Evolutionary conservation across 2,329 filamentous ascomycete species (phyloP).

Genomic region (Thielaviopsis euricoi): DNA sequence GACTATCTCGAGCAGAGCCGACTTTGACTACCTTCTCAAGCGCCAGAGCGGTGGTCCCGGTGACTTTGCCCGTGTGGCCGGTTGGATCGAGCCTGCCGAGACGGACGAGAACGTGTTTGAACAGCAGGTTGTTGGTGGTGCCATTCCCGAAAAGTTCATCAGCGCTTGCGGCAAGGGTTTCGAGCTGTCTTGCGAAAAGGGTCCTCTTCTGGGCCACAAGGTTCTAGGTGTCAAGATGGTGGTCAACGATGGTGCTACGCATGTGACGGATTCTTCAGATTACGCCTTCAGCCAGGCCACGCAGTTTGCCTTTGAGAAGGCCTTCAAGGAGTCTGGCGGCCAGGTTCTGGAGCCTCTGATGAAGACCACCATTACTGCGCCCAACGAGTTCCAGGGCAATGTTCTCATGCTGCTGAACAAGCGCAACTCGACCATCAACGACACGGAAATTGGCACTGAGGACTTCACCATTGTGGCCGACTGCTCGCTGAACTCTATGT

Average conservation of each 20-base stretch:
- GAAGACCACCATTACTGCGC: slow-evolving; percentile 94
- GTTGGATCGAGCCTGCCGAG: slow-evolving; percentile 76
- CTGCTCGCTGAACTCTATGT: slow-evolving; percentile 93
- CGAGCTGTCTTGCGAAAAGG: slow-evolving; percentile 63
- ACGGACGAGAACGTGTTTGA: slow-evolving; percentile 63
- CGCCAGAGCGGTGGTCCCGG: slow-evolving; percentile 92
- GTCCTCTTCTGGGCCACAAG: slow-evolving; percentile 80
- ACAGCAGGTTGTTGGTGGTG: slow-evolving; percentile 72
- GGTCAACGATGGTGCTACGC: slow-evolving; percentile 88
- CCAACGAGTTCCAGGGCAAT: slow-evolving; percentile 93
- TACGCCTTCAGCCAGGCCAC: slow-evolving; percentile 90
- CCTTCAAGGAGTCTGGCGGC: slow-evolving; percentile 65
- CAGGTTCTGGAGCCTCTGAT: slow-evolving; percentile 88
- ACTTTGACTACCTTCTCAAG: slow-evolving; percentile 87
- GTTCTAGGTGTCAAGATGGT: slow-evolving; percentile 85
- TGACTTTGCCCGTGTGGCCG: slow-evolving; percentile 84
- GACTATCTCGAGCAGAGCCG: slow-evolving; percentile 63
- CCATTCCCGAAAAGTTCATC: slow-evolving; percentile 90
- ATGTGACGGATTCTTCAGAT: slow-evolving; percentile 96
- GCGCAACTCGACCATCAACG: slow-evolving; percentile 83
- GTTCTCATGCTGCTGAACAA: slow-evolving; percentile 94
- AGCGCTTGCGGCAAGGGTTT: slow-evolving; percentile 94
- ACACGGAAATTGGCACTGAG: slow-evolving; percentile 84
- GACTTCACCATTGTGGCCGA: slow-evolving; percentile 89
- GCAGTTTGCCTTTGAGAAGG: slow-evolving; percentile 91